These are phyloP conservation scores for Zymoseptoria brevis DNA, from an alignment of 2,329 filamentous ascomycete genomes.

Conservation along the genomic window DNA sequence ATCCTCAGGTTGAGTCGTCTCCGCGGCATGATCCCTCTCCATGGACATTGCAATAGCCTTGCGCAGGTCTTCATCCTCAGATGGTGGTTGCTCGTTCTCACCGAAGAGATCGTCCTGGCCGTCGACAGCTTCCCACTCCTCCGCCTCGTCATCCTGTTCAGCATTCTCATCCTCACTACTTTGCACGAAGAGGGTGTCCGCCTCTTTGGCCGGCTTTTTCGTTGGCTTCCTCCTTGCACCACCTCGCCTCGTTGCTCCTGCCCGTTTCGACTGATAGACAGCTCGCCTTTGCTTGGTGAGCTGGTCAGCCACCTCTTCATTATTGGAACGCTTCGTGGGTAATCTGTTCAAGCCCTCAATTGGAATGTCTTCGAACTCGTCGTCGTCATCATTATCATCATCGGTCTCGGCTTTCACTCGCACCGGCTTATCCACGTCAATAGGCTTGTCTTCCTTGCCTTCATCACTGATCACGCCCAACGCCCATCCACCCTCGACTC, in stretches of 20 bases:
- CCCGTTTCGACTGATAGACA: constrained; percentile 38
- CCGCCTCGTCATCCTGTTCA: constrained; percentile 26
- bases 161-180: constrained; percentile 28
- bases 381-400: constrained; percentile 51
- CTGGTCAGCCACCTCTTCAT: constrained; percentile 19
- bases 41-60: constrained; percentile 81
- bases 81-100: constrained; percentile 38
- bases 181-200: constrained; percentile 51
- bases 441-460: constrained; percentile 74
- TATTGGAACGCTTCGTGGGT: constrained; percentile 49
- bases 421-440: constrained; percentile 71
- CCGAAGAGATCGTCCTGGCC: constrained; percentile 51
- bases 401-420: constrained; percentile 43
- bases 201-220: constrained; percentile 25
- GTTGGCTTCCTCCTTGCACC: constrained; percentile 16
- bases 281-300: constrained; percentile 40
- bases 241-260: constrained; percentile 19
- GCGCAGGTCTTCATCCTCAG: constrained; percentile 63
- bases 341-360: constrained; percentile 83
- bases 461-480: constrained; percentile 87
- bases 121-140: constrained; percentile 35
- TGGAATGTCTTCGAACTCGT: constrained; percentile 85
- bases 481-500: constrained; percentile 91
- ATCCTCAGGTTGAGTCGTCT: constrained; percentile 11
- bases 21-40: constrained; percentile 43